Conservation (phyloP, 306 rosid species). For the Delonix regia region DNA sequence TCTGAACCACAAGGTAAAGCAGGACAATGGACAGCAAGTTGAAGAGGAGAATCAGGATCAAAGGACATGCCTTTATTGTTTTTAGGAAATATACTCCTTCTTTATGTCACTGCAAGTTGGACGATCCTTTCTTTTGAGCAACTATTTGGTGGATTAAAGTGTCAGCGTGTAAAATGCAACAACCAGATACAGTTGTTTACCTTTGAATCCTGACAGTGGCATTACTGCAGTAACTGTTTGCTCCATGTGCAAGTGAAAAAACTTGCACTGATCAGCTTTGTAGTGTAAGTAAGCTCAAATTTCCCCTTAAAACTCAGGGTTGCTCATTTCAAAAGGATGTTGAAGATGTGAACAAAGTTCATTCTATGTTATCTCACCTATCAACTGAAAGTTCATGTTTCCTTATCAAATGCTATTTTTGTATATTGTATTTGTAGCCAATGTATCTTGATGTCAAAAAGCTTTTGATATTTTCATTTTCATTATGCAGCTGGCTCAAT, state of each 20-base stretch:
- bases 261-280: background rate
- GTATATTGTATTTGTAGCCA: background rate
- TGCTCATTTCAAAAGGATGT: background rate
- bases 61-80: slow-evolving; percentile 28
- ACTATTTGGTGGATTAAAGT: slow-evolving; percentile 4
- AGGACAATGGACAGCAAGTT: slow-evolving; percentile 43
- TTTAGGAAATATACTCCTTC: slow-evolving; percentile 43
- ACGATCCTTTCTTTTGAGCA: slow-evolving; percentile 10
- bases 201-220: background rate
- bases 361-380: background rate
- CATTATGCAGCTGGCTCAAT: background rate
- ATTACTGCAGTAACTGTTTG: background rate
- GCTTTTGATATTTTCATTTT: background rate
- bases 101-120: slow-evolving; percentile 44
- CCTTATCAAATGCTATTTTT: background rate
- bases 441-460: background rate
- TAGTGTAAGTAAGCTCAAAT: background rate
- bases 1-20: slow-evolving; percentile 46
- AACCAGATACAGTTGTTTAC: background rate
- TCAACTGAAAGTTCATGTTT: background rate
- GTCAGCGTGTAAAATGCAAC: background rate
- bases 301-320: background rate
- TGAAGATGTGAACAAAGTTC: background rate
- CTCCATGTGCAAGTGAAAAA: background rate
- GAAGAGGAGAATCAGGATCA: slow-evolving; percentile 42